These are phyloP conservation scores for Colletotrichum endophyticum DNA, from an alignment of 2,329 filamentous ascomycete genomes.

Conservation along the genomic window DNA sequence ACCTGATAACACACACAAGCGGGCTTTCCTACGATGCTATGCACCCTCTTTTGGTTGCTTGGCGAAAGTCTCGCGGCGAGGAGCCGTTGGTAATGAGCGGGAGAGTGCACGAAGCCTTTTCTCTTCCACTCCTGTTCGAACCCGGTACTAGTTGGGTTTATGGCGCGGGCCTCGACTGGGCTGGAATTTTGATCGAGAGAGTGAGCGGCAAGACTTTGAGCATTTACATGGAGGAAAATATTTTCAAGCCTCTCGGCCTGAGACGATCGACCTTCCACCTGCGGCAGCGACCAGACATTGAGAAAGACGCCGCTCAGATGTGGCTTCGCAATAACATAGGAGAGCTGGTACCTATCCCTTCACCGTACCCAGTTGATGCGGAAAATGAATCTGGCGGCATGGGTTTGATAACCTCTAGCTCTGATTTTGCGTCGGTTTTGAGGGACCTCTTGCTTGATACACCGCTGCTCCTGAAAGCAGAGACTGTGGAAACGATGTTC, in stretches of 20 bases:
- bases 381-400: background rate
- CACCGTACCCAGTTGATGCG: background rate
- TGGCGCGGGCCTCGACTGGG: conserved; percentile 34
- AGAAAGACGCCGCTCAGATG: background rate
- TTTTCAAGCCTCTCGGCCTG: background rate
- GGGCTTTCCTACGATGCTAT: conserved; percentile 46
- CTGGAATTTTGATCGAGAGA: conserved; percentile 27
- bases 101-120: background rate
- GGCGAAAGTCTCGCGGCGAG: conserved; percentile 33
- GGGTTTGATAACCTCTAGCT: background rate
- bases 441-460: background rate
- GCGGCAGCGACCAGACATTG: background rate
- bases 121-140: conserved; percentile 30
- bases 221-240: background rate
- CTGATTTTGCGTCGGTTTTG: background rate
- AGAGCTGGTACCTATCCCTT: background rate
- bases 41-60: conserved; percentile 24
- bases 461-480: background rate
- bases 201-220: background rate
- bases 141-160: conserved; percentile 33
- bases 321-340: background rate
- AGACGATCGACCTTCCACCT: background rate
- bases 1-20: conserved; percentile 50
- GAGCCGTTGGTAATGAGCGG: conserved; percentile 27
- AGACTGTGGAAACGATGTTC: background rate